Evolutionary conservation across 202 grass and related monocot genomes (phyloP).

Genomic region (Carex arenaria): DNA sequence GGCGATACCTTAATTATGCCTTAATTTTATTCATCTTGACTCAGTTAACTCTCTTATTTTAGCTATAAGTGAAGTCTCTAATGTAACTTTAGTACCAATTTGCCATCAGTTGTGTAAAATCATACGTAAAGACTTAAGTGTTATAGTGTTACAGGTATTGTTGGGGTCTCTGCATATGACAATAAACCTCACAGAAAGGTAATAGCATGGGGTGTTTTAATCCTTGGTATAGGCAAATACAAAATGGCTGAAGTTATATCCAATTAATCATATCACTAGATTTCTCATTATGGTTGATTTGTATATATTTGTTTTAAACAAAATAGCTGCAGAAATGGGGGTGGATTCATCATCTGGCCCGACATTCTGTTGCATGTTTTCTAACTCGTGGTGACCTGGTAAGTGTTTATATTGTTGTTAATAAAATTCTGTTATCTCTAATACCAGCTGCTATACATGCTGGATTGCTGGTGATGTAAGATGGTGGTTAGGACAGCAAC

Average conservation of each 20-base stretch:
- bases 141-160: not conserved
- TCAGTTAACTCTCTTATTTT: not conserved
- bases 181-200: not conserved
- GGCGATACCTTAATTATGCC: not conserved
- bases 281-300: conserved; percentile 8
- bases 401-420: conserved; percentile 22
- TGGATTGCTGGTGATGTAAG: not conserved
- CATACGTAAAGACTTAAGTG: not conserved
- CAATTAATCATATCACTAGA: not conserved
- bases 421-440: not conserved
- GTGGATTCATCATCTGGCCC: conserved; percentile 97
- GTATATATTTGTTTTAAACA: not conserved
- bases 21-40: not conserved
- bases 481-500: not conserved
- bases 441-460: not conserved
- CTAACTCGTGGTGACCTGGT: conserved; percentile 87
- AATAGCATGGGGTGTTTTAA: not conserved
- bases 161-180: not conserved
- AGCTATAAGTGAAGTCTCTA: not conserved
- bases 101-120: not conserved
- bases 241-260: not conserved
- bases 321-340: conserved; percentile 77
- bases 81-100: not conserved
- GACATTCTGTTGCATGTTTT: conserved; percentile 93
- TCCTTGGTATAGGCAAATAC: not conserved